Evolutionary conservation across 1,284 basidiomycete species (phyloP).

Genomic region (Boletus sp.): DNA sequence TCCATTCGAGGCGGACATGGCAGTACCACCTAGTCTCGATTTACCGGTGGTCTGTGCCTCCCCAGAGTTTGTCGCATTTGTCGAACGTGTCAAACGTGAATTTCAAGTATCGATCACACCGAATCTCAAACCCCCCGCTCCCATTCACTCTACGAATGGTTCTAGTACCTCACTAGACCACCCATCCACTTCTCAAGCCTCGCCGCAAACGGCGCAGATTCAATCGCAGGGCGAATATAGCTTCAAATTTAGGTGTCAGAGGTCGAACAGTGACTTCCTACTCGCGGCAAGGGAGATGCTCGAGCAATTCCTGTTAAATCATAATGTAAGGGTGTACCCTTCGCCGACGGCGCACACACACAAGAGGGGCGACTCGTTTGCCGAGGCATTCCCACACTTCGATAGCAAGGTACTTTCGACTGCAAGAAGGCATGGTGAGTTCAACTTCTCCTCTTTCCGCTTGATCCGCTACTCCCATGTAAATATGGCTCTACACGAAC

Average conservation of each 20-base stretch:
- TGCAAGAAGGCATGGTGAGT: slow-evolving; percentile 65
- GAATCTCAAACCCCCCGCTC: slow-evolving; percentile 56
- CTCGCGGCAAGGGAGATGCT: slow-evolving; percentile 88
- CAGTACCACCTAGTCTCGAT: slow-evolving; percentile 82
- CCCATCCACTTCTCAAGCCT: slow-evolving; percentile 29
- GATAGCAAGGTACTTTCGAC: slow-evolving; percentile 91
- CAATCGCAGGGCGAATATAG: slow-evolving; percentile 74
- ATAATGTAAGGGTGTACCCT: slow-evolving; percentile 78
- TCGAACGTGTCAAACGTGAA: slow-evolving; percentile 91
- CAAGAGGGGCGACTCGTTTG: slow-evolving; percentile 88
- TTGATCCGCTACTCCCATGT: slow-evolving; percentile 5
- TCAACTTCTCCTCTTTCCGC: neutral
- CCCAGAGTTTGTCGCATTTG: slow-evolving; percentile 79
- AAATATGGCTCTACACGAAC: neutral
- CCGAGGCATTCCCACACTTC: slow-evolving; percentile 95
- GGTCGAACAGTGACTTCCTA: slow-evolving; percentile 92
- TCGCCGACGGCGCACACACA: slow-evolving; percentile 71
- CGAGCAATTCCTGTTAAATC: slow-evolving; percentile 86
- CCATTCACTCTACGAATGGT: slow-evolving; percentile 33
- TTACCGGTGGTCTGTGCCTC: slow-evolving; percentile 73
- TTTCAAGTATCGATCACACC: slow-evolving; percentile 87
- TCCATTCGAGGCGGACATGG: slow-evolving; percentile 96
- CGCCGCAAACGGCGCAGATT: slow-evolving; percentile 28
- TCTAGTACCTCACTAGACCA: slow-evolving; percentile 31
- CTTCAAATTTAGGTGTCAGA: slow-evolving; percentile 94